A percentile compares a stretch with the other conserved stretches of the same genome.
Evolutionary conservation across 345 rosid genomes (phyloP).

Genomic region (Hibiscus mutabilis): DNA sequence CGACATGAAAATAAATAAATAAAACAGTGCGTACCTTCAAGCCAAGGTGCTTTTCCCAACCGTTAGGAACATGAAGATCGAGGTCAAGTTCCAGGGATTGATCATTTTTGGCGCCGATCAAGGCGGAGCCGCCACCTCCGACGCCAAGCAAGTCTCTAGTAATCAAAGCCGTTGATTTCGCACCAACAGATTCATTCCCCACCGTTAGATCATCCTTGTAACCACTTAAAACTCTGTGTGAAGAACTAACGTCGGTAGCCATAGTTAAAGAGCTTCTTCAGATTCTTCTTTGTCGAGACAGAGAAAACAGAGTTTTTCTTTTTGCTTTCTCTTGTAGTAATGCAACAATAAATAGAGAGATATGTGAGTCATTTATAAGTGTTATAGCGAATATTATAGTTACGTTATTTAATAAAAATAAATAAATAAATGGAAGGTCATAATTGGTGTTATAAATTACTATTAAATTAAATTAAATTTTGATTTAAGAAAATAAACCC

Average conservation of each 20-base stretch:
- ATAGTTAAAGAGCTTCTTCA: neutral
- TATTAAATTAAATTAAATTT: neutral
- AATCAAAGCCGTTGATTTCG: conserved; percentile 42
- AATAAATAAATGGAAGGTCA: neutral
- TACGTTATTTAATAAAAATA: neutral
- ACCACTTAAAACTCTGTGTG: neutral
- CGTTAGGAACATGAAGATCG: conserved; percentile 73
- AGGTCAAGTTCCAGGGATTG: conserved; percentile 79
- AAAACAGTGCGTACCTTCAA: conserved; percentile 46
- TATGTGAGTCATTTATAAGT: neutral
- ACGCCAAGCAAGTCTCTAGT: conserved; percentile 62
- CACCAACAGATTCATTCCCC: conserved; percentile 6
- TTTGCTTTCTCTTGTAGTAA: neutral
- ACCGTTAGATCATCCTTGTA: conserved; percentile 4
- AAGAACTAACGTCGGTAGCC: conserved; percentile 5
- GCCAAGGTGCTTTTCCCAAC: conserved; percentile 89
- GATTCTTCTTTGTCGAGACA: neutral
- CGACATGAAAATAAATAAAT: neutral
- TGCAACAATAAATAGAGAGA: neutral
- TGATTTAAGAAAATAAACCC: neutral
- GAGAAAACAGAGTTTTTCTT: neutral
- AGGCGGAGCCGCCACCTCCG: conserved; percentile 13
- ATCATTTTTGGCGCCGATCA: conserved; percentile 2
- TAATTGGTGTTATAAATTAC: neutral
- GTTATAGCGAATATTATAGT: neutral